Evolutionary conservation across 345 rosid species (phyloP).

Genomic region (Balakata baccata): DNA sequence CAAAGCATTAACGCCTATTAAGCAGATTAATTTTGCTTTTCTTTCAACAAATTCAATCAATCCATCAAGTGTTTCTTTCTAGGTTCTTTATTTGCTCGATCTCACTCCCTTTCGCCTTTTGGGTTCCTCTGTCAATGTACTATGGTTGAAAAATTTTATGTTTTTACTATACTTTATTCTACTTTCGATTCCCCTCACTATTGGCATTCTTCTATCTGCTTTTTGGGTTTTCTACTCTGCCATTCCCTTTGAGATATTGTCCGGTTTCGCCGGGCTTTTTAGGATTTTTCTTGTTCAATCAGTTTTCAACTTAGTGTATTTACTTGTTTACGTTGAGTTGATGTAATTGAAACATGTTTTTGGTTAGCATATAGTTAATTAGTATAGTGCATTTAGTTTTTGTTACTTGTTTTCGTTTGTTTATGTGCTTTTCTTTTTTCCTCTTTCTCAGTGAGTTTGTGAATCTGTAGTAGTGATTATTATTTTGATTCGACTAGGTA

Average conservation of each 20-base stretch:
- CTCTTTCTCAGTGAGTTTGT: background rate
- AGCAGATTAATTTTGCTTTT: background rate
- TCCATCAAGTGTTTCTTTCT: background rate
- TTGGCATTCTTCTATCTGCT: background rate
- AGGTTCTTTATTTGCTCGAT: background rate
- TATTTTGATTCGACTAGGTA: background rate
- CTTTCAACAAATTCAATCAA: background rate
- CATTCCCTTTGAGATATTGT: background rate
- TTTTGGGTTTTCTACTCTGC: slow-evolving; percentile 2
- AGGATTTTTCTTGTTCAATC: slow-evolving; percentile 3
- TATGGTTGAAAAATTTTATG: too few relatives aligned
- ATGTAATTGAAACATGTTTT: background rate
- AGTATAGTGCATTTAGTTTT: background rate
- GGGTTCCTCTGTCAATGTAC: background rate
- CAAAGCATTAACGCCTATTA: background rate
- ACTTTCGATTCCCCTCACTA: background rate
- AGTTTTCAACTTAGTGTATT: background rate
- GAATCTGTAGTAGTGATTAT: background rate
- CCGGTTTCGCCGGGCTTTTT: background rate
- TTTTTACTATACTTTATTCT: background rate
- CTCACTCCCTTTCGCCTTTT: background rate
- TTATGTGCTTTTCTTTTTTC: background rate
- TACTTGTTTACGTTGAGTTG: background rate
- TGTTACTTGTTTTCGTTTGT: background rate
- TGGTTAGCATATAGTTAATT: background rate